Conservation (phyloP, 2,329 filamentous ascomycete species). For the Hypoxylon sp. region DNA sequence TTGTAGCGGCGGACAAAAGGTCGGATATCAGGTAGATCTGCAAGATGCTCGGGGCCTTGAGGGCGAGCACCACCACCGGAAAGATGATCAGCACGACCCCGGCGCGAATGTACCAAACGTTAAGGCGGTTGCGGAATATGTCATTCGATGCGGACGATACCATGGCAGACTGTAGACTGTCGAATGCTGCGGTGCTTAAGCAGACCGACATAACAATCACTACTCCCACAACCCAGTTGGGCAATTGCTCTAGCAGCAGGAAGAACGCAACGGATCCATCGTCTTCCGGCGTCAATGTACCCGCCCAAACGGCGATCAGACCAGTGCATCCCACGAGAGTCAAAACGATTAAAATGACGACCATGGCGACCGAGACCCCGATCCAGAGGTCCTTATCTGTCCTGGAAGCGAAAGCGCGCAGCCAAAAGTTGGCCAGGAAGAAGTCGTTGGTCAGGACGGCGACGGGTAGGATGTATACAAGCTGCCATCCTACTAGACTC, state of each 20-base stretch:
- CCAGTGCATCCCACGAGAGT: slow-evolving; percentile 79
- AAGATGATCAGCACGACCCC: slow-evolving; percentile 79
- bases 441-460: slow-evolving; percentile 88
- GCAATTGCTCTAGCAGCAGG: slow-evolving; percentile 76
- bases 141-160: slow-evolving; percentile 88
- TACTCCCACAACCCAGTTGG: slow-evolving; percentile 84
- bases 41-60: slow-evolving; percentile 78
- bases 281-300: slow-evolving; percentile 72
- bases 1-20: slow-evolving; percentile 79
- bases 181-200: slow-evolving; percentile 81
- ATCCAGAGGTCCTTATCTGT: slow-evolving; percentile 83
- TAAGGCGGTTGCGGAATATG: slow-evolving; percentile 83
- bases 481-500: slow-evolving; percentile 82
- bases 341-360: slow-evolving; percentile 74
- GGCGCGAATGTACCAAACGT: slow-evolving; percentile 77
- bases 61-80: slow-evolving; percentile 78
- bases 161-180: slow-evolving; percentile 85
- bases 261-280: slow-evolving; percentile 80
- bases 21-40: slow-evolving; percentile 88
- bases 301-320: slow-evolving; percentile 82
- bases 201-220: slow-evolving; percentile 84
- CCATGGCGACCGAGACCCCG: slow-evolving; percentile 75
- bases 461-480: slow-evolving; percentile 85
- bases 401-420: slow-evolving; percentile 83
- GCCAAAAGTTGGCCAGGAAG: slow-evolving; percentile 87